Evolutionary conservation across 2,329 filamentous ascomycete genomes (phyloP).

Genomic region (Cordyceps militaris): DNA sequence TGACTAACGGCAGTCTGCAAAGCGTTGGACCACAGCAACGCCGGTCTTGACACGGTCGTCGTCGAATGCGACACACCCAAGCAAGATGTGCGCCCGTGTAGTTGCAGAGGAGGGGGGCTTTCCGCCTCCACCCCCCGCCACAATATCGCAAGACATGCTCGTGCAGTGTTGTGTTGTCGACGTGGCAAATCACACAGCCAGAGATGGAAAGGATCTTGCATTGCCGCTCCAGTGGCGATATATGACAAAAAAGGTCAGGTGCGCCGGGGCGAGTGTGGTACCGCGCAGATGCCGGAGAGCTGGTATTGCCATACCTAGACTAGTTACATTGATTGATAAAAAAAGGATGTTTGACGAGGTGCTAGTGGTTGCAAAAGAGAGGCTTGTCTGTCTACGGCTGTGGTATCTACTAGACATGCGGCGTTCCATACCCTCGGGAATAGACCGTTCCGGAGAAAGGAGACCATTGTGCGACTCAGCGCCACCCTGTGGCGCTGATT

Average conservation of each 20-base stretch:
- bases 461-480: background rate
- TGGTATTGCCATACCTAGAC: background rate
- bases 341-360: too few species aligned
- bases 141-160: background rate
- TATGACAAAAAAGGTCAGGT: slow-evolving; percentile 3
- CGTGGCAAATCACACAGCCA: slow-evolving; percentile 12
- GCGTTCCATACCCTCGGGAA: too few species aligned
- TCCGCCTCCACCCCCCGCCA: background rate
- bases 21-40: background rate
- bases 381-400: too few species aligned
- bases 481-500: background rate
- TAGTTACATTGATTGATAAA: background rate
- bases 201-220: slow-evolving; percentile 9
- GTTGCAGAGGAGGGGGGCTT: background rate
- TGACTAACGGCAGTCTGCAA: background rate
- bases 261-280: background rate
- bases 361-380: too few species aligned
- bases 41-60: background rate
- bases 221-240: background rate
- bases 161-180: background rate
- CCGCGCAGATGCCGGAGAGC: too few species aligned
- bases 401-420: too few species aligned
- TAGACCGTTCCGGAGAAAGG: background rate
- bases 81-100: background rate
- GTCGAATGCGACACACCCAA: background rate